A percentile compares a stretch with the other conserved stretches of the same genome.
Conservation (phyloP, 2,329 filamentous ascomycete species). For the Neoarthrinium moseri region DNA sequence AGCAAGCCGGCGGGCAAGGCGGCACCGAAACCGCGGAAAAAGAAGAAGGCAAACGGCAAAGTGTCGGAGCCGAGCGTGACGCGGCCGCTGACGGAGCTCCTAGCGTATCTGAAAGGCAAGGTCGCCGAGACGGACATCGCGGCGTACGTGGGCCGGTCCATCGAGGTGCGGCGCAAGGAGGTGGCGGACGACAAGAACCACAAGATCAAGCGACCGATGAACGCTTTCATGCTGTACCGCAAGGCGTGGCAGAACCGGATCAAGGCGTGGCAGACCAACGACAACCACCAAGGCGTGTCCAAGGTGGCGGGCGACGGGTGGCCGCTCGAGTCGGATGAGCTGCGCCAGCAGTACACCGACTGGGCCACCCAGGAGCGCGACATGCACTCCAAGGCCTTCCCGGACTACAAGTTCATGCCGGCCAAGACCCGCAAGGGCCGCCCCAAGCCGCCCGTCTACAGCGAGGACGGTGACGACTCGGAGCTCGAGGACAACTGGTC, state of each 20-base stretch:
- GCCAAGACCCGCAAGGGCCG: constrained; percentile 60
- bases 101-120: constrained; percentile 59
- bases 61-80: constrained; percentile 50
- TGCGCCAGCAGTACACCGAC: constrained; percentile 74
- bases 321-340: constrained; percentile 71
- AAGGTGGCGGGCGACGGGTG: constrained; percentile 84
- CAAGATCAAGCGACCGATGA: constrained; percentile 90
- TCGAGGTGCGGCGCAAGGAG: constrained; percentile 65
- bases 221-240: constrained; percentile 96
- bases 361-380: constrained; percentile 78
- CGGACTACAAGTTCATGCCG: constrained; percentile 91
- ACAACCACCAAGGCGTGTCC: constrained; percentile 93
- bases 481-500: constrained; percentile 30
- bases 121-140: constrained; percentile 78
- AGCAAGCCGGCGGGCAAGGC: constrained; percentile 39
- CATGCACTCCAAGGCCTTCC: constrained; percentile 83
- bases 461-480: constrained; percentile 32
- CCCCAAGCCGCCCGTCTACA: constrained; percentile 15
- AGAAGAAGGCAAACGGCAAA: constrained; percentile 40
- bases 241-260: constrained; percentile 87
- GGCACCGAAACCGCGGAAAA: constrained; percentile 25
- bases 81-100: constrained; percentile 69
- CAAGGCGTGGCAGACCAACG: constrained; percentile 76
- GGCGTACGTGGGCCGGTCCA: constrained; percentile 71
- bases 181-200: constrained; percentile 66